Base-by-base conservation (phyloP, 192 early-diverging fungal genomes). In the Mortierella claussenii region DNA sequence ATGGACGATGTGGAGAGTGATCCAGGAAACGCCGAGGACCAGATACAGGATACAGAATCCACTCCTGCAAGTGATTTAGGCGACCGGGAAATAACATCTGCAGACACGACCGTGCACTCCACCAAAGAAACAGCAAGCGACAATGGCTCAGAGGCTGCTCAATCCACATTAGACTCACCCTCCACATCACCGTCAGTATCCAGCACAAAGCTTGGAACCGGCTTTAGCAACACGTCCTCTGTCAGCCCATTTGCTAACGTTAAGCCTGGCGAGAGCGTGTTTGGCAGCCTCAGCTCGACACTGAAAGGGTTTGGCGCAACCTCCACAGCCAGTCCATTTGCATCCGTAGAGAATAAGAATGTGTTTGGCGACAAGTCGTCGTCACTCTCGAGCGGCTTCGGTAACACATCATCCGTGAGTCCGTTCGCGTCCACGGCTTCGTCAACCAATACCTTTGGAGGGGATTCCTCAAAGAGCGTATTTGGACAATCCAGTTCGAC, bases 1-100 rank as follows among this genome's bases (percentile, higher is more conserved):
- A 76, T 76, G 73, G 73, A 76, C n/a, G 73, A 76, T 33, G 73
- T 67, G 9, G 63, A 75, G 28, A 76, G 73, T 37, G 70, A 74
- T 28, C 45, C 28, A 12, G 71, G 71, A 40, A 75, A 63, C 57
- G 31, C 28, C 17, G 70, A 34, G 10, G 69, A 64, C 4, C 45
- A 24, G n/a, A 40, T 53, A 20, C 31, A 44, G 4, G 50, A 68
- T 31, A 24, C 34, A 21, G 55, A 51, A 26, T 51, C 51, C 12
- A 55, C 63, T 23, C 63, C 63, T 15, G n/a, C 63, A 36, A 45
- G 40, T 15, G 58, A 51, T 26, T 2, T 32, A 15, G 58, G 45
- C 27, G 63, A 65, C 44, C 63, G 45, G 53, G 63, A 65, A 20
- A 24, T 26, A 18, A 50, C 51, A 20, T 43, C 36, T 40, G 36